Base-by-base conservation (phyloP, 371 early-diverging fungal genomes). In the Mortierella sp. region DNA sequence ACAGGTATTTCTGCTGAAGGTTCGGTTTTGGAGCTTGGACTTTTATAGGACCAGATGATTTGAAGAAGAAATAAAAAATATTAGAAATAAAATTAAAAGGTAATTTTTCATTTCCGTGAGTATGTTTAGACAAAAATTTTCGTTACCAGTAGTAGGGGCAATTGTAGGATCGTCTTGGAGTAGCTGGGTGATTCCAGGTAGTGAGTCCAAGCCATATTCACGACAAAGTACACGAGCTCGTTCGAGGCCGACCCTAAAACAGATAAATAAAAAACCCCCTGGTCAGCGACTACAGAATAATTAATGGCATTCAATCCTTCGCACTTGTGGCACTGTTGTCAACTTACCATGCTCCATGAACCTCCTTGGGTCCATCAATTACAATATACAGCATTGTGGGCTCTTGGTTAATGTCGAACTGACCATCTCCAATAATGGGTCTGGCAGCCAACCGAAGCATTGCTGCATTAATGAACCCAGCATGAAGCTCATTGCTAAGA, bases 401-500 rank as follows among this genome's bases (percentile, higher is more conserved):
- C n/a, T 77, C 79, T 30, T 77, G 72, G 29, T 77, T 72, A 18
- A 82, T 82, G 45, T 86, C 84, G 63, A 86, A 84, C 3, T 84
- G 73, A 0, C 85, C 87, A 55, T 84, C 83, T 0, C 85, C 86
- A 58, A 88, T 75, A 1, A 84, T 83, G 1, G 84, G 81, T 19
- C 81, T 73, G 16, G 88, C 88, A 0, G 86, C 88, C 46, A 84
- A 74, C 1, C 88, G 81, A 28, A 88, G 50, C 65, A 85, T 85
- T 0, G 88, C 82, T 0, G 88, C 88, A 70, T 88, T 88, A 23
- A 88, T 83, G 62, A 85, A 88, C 1, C 86, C 86, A 46, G 82
- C 81, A 44, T 81, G 83, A 21, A 82, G 77, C 56, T 86, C 82
- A 57, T 77, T 77, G 45, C 71, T 77, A 29, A 77, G 56, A 1